Percentiles rank a stretch among this genome's conserved stretches.
Evolutionary conservation across 1,139 yeast genomes (phyloP).

Genomic region (Blastobotrys arbuscula): DNA sequence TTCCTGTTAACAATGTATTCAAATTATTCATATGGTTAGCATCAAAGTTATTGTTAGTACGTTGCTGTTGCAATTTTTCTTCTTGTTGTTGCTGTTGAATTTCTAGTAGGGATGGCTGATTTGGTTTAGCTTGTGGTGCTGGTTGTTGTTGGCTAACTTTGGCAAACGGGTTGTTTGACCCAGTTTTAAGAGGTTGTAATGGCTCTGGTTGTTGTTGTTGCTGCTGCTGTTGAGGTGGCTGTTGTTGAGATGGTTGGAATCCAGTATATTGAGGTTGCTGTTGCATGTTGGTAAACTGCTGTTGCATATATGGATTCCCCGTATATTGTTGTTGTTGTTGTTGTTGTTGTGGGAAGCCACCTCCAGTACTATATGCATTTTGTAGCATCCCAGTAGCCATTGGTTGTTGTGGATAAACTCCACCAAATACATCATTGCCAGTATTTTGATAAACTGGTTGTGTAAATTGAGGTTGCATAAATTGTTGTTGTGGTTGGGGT

Average conservation of each 20-base stretch:
- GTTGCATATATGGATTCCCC: constrained; percentile 25
- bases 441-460: constrained; percentile 17
- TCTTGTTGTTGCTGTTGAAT: constrained; percentile 30
- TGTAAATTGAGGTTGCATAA: constrained; percentile 22
- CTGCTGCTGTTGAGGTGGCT: constrained; percentile 26
- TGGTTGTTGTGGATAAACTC: constrained; percentile 41
- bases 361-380: constrained; percentile 37
- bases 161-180: constrained; percentile 90
- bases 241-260: constrained; percentile 19
- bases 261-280: constrained; percentile 21
- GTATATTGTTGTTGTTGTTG: constrained; percentile 20
- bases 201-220: constrained; percentile 39
- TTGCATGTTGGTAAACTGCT: constrained; percentile 32
- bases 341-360: constrained; percentile 32
- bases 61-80: constrained; percentile 12
- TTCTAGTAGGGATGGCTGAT: constrained; percentile 21
- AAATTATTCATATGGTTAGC: constrained; percentile 44
- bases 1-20: constrained; percentile 72
- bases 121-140: constrained; percentile 15
- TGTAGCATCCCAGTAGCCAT: constrained; percentile 51
- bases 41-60: constrained; percentile 24
- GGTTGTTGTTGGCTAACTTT: constrained; percentile 31
- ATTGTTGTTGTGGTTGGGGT: constrained; percentile 22
- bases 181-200: constrained; percentile 62
- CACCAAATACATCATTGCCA: constrained; percentile 62